These are phyloP conservation scores for Rhodocollybia butyracea DNA, from an alignment of 768 basidiomycete species.

Conservation along the genomic window DNA sequence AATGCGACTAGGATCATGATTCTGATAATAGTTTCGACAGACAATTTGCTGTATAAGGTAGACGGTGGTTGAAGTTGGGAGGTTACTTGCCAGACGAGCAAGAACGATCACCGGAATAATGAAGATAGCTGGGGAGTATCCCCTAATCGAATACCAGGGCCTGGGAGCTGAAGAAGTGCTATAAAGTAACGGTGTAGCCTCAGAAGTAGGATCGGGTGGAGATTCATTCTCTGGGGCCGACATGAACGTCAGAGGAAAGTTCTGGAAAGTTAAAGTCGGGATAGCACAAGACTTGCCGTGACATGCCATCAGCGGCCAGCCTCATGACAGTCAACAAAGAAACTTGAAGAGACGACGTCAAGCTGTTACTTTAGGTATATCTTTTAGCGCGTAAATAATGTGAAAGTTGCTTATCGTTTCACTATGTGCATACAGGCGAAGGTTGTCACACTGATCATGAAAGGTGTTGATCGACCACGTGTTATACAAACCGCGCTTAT, in stretches of 20 bases:
- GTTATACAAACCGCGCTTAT: not conserved
- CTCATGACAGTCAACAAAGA: too few relatives aligned
- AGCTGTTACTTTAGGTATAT: too few relatives aligned
- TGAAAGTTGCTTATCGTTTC: too few relatives aligned
- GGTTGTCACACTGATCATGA: too few relatives aligned
- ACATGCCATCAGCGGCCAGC: too few relatives aligned
- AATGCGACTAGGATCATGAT: slow-evolving; percentile 14
- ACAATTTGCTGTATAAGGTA: slow-evolving; percentile 21
- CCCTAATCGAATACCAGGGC: not conserved
- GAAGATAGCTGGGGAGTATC: slow-evolving; percentile 11
- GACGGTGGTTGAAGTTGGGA: slow-evolving; percentile 23
- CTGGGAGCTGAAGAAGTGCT: not conserved
- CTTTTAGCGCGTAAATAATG: too few relatives aligned
- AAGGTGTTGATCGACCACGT: too few relatives aligned
- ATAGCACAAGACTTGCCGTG: too few relatives aligned
- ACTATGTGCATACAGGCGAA: too few relatives aligned
- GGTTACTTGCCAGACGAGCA: slow-evolving; percentile 16
- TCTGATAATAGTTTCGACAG: slow-evolving; percentile 21
- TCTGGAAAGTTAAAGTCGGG: too few relatives aligned
- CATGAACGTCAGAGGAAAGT: not conserved
- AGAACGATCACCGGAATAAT: slow-evolving; percentile 24
- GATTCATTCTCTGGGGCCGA: not conserved
- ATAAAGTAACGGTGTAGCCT: not conserved
- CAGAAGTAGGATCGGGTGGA: not conserved
- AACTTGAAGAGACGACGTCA: too few relatives aligned